Evolutionary conservation across 1,284 basidiomycete genomes (phyloP).

Genomic region (Puccinia brachypodii): DNA sequence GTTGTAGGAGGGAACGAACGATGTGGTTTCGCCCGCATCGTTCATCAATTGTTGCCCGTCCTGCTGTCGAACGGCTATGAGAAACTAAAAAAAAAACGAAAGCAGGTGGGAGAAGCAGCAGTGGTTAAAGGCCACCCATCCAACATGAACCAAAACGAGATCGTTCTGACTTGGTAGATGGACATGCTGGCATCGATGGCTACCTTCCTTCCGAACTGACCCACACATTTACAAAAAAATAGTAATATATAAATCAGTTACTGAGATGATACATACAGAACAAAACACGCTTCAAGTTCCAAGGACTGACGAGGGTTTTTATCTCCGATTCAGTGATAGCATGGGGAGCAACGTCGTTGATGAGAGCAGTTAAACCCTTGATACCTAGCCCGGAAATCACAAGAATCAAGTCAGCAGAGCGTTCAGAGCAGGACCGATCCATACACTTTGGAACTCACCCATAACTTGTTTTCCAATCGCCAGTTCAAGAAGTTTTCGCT

Average conservation of each 20-base stretch:
- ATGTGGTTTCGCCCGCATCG: slow-evolving; percentile 93
- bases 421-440: no score
- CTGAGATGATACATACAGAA: background rate
- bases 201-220: slow-evolving; percentile 93
- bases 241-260: no score
- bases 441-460: no score
- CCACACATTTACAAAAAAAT: no score
- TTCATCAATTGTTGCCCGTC: slow-evolving; percentile 97
- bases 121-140: background rate
- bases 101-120: slow-evolving; percentile 50
- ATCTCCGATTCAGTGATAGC: slow-evolving; percentile 57
- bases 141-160: background rate
- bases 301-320: slow-evolving; percentile 55
- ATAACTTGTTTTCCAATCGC: no score
- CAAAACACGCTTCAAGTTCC: background rate
- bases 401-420: no score
- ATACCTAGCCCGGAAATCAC: no score
- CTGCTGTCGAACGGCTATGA: slow-evolving; percentile 93
- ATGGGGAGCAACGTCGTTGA: slow-evolving; percentile 56
- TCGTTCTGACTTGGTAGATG: background rate
- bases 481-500: no score
- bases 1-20: slow-evolving; percentile 58
- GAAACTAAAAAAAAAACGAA: slow-evolving; percentile 68
- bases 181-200: slow-evolving; percentile 82
- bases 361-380: slow-evolving; percentile 56